Base-by-base conservation (phyloP, 768 basidiomycete genomes). In the Naematelia aurantialba region DNA sequence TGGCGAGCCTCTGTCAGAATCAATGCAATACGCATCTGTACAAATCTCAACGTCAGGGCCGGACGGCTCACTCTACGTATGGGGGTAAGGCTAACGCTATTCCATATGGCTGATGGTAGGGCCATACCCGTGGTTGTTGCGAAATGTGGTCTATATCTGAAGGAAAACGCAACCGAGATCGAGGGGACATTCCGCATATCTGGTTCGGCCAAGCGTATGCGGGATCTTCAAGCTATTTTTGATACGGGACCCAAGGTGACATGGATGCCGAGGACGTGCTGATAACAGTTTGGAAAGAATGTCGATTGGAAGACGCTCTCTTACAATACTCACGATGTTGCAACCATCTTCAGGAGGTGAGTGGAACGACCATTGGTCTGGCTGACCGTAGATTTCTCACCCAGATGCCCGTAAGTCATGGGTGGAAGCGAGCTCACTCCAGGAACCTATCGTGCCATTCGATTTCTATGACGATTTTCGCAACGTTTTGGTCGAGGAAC, bases 51-150 rank as follows among this genome's bases (percentile, higher is more conserved):
- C 92, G 13, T 86, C 89, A 4, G 88, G 87, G 59, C 81, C 87
- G 1, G 76, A 78, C 54, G 75, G 70, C 1, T 58, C 58, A 21
- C 60, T 76, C 14, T 73, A 72, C 49, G 73, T 75, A 19, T 76
- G 76, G 68, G 72, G 72, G 75, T 78, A 53, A 57, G 76, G 73
- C 26, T 5, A n/a, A 26, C 4, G 42, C 53, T 22, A 34, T 10
- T 52, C 24, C 21, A 52, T 14, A 30, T 12, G 50, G 31, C 34
- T 52, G 53, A 65, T 39, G 8, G 14, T 45, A 74, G 93, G 0
- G 89, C 88, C 74, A 89, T 99, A 50, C 94, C 94, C 8, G 90
- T 97, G 44, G 92, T 97, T 53, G 94, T 99, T 44, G 94, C 94
- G 47, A 97, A 96, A 79, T 97, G 91, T 72, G 94, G 94, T 3